phyloP scores from a whole-genome alignment of 495 filamentous ascomycete species.

The Neurospora sp. region DNA sequence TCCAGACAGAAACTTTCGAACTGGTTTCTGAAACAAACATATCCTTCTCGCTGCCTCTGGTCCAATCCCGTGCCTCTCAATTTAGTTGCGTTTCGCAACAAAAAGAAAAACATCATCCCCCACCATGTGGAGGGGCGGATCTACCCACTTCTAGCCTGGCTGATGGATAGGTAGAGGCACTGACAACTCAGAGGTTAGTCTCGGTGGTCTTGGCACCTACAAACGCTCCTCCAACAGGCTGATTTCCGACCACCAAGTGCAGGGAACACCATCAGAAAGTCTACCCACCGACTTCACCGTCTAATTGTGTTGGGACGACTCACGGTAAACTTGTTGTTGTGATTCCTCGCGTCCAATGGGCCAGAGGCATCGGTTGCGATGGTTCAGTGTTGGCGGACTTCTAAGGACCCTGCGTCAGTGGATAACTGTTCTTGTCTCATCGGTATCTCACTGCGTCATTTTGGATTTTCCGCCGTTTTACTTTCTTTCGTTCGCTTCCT shows the following conservation, averaged over 20 bases:
- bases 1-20: neutral
- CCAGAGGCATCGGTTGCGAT: neutral
- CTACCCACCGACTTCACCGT: neutral
- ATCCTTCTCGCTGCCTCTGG: neutral
- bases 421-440: neutral
- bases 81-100: constrained; percentile 1
- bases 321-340: neutral
- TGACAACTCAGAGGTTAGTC: constrained; percentile 10
- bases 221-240: neutral
- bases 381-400: neutral
- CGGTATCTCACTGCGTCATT: neutral
- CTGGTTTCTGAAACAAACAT: neutral
- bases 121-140: constrained; percentile 11
- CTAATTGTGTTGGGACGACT: neutral
- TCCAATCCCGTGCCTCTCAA: neutral
- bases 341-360: neutral
- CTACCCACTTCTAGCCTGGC: constrained; percentile 9
- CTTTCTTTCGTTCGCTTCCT: neutral
- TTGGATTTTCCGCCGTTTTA: neutral
- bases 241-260: neutral
- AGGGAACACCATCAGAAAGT: neutral
- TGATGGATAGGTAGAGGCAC: neutral
- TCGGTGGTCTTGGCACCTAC: constrained; percentile 3
- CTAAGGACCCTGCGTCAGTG: neutral
- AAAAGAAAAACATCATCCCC: constrained; percentile 5